These are phyloP conservation scores for Aspergillus incahuasiensis DNA, from an alignment of 495 filamentous ascomycete species.

Conservation along the genomic window DNA sequence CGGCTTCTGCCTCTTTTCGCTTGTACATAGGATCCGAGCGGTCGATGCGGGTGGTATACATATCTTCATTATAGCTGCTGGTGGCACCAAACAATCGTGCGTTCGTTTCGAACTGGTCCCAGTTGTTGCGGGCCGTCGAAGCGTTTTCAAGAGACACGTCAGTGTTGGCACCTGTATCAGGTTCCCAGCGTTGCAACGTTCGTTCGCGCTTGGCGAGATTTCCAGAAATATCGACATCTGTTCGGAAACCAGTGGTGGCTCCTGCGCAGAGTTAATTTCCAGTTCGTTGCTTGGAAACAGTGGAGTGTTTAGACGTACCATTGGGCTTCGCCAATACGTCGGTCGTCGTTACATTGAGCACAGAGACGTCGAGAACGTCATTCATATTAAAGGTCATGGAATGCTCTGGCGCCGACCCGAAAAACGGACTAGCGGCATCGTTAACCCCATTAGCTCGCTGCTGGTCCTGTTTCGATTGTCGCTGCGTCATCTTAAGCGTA, in stretches of 20 bases:
- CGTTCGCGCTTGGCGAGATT: slow-evolving; percentile 65
- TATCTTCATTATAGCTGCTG: slow-evolving; percentile 85
- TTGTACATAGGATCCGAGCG: slow-evolving; percentile 74
- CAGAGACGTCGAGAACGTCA: slow-evolving; percentile 65
- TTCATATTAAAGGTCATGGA: slow-evolving; percentile 75
- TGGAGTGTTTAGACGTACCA: slow-evolving; percentile 46
- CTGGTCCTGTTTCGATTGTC: slow-evolving; percentile 45
- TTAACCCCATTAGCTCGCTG: slow-evolving; percentile 53
- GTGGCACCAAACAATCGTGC: slow-evolving; percentile 80
- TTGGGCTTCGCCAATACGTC: slow-evolving; percentile 58
- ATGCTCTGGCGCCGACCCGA: slow-evolving; percentile 60
- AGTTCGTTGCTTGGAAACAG: neutral
- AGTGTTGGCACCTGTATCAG: slow-evolving; percentile 52
- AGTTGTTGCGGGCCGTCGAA: slow-evolving; percentile 43
- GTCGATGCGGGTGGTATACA: slow-evolving; percentile 90
- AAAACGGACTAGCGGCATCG: slow-evolving; percentile 47
- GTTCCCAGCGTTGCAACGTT: slow-evolving; percentile 78
- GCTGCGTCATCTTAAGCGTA: slow-evolving; percentile 78
- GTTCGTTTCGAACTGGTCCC: slow-evolving; percentile 95
- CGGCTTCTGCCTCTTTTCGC: slow-evolving; percentile 69
- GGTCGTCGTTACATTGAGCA: slow-evolving; percentile 50
- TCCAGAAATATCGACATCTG: slow-evolving; percentile 84
- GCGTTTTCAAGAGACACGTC: slow-evolving; percentile 66
- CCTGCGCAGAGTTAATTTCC: slow-evolving; percentile 23
- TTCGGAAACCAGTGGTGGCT: slow-evolving; percentile 63